Evolutionary conservation across 345 rosid species (phyloP).

Genomic region (Eucalyptus regnans): DNA sequence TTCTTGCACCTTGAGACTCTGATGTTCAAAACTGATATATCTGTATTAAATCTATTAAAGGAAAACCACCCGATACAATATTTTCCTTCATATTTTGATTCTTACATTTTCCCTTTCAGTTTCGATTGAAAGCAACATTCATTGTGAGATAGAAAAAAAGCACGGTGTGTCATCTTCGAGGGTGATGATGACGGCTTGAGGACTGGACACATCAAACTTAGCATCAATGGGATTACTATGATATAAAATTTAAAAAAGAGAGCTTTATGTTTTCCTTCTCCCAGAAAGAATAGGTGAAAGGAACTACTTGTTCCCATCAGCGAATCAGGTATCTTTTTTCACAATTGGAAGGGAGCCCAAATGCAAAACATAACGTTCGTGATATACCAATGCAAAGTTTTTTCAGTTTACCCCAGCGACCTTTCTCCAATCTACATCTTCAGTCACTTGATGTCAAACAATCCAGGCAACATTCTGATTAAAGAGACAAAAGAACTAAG

Average conservation of each 20-base stretch:
- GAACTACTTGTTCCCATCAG: neutral
- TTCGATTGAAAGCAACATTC: neutral
- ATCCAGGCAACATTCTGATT: neutral
- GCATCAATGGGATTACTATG: neutral
- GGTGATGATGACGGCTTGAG: neutral
- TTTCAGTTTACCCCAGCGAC: neutral
- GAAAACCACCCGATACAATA: neutral
- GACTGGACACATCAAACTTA: neutral
- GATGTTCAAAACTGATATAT: neutral
- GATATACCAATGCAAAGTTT: neutral
- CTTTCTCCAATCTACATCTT: neutral
- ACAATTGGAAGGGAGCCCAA: neutral
- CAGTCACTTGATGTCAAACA: neutral
- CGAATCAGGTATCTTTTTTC: neutral
- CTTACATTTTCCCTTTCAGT: neutral
- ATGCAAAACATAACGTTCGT: neutral
- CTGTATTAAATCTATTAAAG: neutral
- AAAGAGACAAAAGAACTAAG: neutral
- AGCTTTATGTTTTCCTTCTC: neutral
- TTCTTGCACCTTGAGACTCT: neutral
- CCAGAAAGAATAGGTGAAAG: neutral
- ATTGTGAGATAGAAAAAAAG: neutral
- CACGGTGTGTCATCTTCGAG: neutral
- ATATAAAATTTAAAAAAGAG: neutral
- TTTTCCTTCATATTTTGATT: neutral